Evolutionary conservation across 2,329 filamentous ascomycete species (phyloP).

Genomic region (Diaporthe ampelina): DNA sequence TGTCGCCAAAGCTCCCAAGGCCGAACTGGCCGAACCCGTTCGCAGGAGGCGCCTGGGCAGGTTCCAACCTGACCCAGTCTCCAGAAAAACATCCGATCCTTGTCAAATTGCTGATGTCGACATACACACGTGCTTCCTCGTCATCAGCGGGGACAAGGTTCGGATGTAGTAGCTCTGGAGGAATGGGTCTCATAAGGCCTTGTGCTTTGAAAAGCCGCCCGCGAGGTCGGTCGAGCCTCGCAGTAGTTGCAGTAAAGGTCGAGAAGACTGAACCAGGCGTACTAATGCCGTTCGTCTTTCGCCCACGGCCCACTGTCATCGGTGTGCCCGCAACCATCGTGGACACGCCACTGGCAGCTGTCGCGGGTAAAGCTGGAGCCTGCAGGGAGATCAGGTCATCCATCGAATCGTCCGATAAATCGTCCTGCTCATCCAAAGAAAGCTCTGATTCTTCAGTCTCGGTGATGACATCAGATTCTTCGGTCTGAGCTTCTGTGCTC

Average conservation of each 20-base stretch:
- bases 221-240: conserved; percentile 77
- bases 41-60: conserved; percentile 78
- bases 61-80: conserved; percentile 93
- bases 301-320: conserved; percentile 76
- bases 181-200: conserved; percentile 78
- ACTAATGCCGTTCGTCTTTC: conserved; percentile 77
- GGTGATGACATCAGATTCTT: conserved; percentile 70
- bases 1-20: conserved; percentile 75
- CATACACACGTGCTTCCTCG: conserved; percentile 89
- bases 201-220: conserved; percentile 89
- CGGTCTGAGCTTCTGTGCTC: conserved; percentile 69
- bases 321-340: conserved; percentile 86
- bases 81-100: conserved; percentile 97
- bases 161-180: conserved; percentile 85
- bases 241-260: conserved; percentile 86
- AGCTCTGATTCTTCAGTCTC: conserved; percentile 74
- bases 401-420: conserved; percentile 88
- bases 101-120: conserved; percentile 87
- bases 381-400: conserved; percentile 94
- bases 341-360: conserved; percentile 83
- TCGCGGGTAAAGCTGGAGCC: conserved; percentile 82
- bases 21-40: conserved; percentile 78
- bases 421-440: conserved; percentile 79
- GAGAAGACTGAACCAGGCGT: conserved; percentile 93
- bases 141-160: conserved; percentile 84